phyloP scores from a whole-genome alignment of 257 asterid species.

The Jaltomata sinuosa region DNA sequence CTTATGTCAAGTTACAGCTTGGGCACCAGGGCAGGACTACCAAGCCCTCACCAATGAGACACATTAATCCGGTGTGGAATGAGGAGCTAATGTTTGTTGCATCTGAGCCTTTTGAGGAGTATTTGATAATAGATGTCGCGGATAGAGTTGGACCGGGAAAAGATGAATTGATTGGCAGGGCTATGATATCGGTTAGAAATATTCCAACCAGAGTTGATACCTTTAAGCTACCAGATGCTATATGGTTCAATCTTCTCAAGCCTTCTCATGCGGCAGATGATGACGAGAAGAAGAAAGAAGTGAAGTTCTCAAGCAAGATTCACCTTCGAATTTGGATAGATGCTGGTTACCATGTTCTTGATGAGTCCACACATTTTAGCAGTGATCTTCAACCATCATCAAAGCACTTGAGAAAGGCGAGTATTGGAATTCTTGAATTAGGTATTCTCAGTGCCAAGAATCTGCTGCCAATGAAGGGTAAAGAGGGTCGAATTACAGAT shows the following conservation, averaged over 20 bases:
- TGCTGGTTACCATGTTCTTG: slow-evolving; percentile 83
- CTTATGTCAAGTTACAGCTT: slow-evolving; percentile 50
- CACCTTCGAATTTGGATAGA: slow-evolving; percentile 59
- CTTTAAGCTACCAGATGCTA: slow-evolving; percentile 49
- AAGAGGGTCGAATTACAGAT: slow-evolving; percentile 67
- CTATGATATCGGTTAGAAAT: slow-evolving; percentile 43
- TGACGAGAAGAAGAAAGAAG: slow-evolving; percentile 59
- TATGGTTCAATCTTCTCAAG: slow-evolving; percentile 56
- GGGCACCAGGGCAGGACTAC: slow-evolving; percentile 60
- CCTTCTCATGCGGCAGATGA: slow-evolving; percentile 38
- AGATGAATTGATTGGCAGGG: slow-evolving; percentile 51
- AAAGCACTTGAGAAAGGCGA: slow-evolving; percentile 48
- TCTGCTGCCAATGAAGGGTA: slow-evolving; percentile 65
- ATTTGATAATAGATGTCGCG: slow-evolving; percentile 45
- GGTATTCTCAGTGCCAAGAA: slow-evolving; percentile 77
- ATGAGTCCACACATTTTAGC: slow-evolving; percentile 72
- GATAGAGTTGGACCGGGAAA: slow-evolving; percentile 59
- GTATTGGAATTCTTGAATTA: slow-evolving; percentile 78
- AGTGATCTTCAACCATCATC: slow-evolving; percentile 87
- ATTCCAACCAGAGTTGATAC: slow-evolving; percentile 39
- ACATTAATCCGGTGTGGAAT: slow-evolving; percentile 67
- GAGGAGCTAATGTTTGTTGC: slow-evolving; percentile 83
- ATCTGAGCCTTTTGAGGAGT: slow-evolving; percentile 76
- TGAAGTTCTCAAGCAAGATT: slow-evolving; percentile 72
- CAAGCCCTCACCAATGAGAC: slow-evolving; percentile 39